phyloP scores from a whole-genome alignment of 257 asterid genomes.

The Solanum arcanum region DNA sequence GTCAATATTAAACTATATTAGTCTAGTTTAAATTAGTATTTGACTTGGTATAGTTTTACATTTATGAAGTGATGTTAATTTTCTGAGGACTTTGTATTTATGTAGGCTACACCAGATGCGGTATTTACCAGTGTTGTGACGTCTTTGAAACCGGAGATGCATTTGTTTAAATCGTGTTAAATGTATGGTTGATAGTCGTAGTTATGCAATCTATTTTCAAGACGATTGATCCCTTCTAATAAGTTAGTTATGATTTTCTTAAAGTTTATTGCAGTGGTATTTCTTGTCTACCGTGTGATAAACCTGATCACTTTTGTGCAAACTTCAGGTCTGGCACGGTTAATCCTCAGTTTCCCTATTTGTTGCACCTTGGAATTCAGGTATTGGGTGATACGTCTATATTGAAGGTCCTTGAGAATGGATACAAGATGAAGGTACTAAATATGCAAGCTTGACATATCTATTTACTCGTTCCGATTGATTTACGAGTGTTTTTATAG shows the following conservation, averaged over 20 bases:
- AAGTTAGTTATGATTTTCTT: slow-evolving; percentile 35
- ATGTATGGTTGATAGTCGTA: slow-evolving; percentile 65
- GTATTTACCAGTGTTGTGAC: slow-evolving; percentile 88
- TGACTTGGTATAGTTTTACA: neutral
- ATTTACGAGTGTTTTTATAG: neutral
- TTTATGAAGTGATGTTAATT: neutral
- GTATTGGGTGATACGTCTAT: slow-evolving; percentile 11
- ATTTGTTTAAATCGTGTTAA: slow-evolving; percentile 77
- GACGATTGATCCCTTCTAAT: slow-evolving; percentile 80
- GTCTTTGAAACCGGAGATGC: slow-evolving; percentile 67
- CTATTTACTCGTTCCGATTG: neutral
- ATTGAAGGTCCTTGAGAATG: slow-evolving; percentile 87
- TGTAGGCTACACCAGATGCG: slow-evolving; percentile 84
- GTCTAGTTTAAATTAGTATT: neutral
- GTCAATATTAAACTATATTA: neutral
- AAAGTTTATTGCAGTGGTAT: neutral
- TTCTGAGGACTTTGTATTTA: neutral
- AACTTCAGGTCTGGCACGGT: slow-evolving; percentile 53
- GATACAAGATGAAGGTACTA: slow-evolving; percentile 87
- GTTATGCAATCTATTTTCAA: slow-evolving; percentile 76
- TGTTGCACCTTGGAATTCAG: slow-evolving; percentile 93
- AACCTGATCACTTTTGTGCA: neutral
- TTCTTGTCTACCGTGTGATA: neutral
- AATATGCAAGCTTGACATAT: neutral
- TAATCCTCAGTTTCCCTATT: slow-evolving; percentile 65